phyloP scores from a whole-genome alignment of 495 filamentous ascomycete genomes.

The Penicillium roqueforti region DNA sequence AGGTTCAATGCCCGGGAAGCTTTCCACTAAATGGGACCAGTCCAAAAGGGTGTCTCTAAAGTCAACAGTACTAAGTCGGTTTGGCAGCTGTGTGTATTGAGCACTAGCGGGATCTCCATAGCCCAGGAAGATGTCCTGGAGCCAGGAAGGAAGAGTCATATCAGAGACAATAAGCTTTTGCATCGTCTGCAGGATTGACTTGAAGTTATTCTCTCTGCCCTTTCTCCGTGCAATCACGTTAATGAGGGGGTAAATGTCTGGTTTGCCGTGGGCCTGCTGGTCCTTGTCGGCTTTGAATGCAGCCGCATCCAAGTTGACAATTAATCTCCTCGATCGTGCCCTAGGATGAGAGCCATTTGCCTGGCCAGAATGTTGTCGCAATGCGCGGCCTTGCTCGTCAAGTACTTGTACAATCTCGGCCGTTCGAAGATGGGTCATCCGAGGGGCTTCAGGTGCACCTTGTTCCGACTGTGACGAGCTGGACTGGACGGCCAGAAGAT shows the following conservation, averaged over 20 bases:
- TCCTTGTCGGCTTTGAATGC: constrained; percentile 79
- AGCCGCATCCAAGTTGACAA: constrained; percentile 75
- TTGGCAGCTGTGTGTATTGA: constrained; percentile 77
- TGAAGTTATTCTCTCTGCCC: constrained; percentile 96
- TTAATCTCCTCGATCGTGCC: constrained; percentile 60
- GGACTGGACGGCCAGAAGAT: constrained; percentile 66
- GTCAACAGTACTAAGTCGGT: constrained; percentile 71
- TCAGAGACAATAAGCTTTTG: constrained; percentile 80
- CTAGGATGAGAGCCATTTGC: constrained; percentile 50
- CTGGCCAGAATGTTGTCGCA: constrained; percentile 57
- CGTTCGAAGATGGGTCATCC: constrained; percentile 68
- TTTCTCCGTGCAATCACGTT: constrained; percentile 83
- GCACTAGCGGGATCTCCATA: constrained; percentile 90
- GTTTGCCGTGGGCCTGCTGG: constrained; percentile 55
- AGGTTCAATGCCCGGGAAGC: constrained; percentile 79
- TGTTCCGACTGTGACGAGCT: constrained; percentile 46
- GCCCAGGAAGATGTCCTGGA: constrained; percentile 94
- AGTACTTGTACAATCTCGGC: constrained; percentile 85
- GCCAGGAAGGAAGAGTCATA: constrained; percentile 81
- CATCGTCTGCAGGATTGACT: constrained; percentile 86
- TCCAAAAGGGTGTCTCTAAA: constrained; percentile 92
- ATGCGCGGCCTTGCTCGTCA: constrained; percentile 77
- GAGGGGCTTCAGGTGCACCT: constrained; percentile 48
- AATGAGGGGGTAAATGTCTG: constrained; percentile 77
- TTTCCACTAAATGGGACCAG: constrained; percentile 90